Conservation (phyloP, 495 filamentous ascomycete genomes). For the Coniosporium apollinis region DNA sequence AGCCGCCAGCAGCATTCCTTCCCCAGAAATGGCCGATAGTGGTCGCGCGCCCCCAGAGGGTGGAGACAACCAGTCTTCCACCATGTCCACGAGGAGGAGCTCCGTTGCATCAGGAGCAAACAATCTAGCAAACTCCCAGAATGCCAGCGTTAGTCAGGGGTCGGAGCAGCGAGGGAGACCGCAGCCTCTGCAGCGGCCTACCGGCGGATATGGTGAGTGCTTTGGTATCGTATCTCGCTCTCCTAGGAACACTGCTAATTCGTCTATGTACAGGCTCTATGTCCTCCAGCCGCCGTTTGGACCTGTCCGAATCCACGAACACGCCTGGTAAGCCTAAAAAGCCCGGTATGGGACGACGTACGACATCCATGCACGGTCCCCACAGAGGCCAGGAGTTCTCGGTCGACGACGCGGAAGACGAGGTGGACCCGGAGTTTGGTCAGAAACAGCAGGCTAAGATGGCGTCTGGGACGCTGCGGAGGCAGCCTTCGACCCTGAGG, state of each 20-base stretch:
- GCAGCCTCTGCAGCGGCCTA: neutral
- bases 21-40: too few relatives aligned
- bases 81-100: neutral
- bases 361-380: constrained; percentile 57
- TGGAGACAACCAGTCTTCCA: too few relatives aligned
- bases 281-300: neutral
- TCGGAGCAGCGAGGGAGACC: neutral
- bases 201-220: neutral
- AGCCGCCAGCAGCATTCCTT: too few relatives aligned
- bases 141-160: neutral
- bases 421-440: constrained; percentile 49
- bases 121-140: neutral
- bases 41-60: too few relatives aligned
- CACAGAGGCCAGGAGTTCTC: constrained; percentile 81
- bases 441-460: constrained; percentile 10
- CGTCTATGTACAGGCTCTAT: neutral
- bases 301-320: neutral
- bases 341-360: constrained; percentile 49
- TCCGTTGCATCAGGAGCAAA: neutral
- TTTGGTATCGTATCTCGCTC: neutral
- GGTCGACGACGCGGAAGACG: constrained; percentile 74
- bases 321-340: constrained; percentile 38
- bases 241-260: neutral
- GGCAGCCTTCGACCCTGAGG: constrained; percentile 51
- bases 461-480: constrained; percentile 19